Evolutionary conservation across 169 alveolate genomes (phyloP).

Genomic region (Toxoplasma gondii): DNA sequence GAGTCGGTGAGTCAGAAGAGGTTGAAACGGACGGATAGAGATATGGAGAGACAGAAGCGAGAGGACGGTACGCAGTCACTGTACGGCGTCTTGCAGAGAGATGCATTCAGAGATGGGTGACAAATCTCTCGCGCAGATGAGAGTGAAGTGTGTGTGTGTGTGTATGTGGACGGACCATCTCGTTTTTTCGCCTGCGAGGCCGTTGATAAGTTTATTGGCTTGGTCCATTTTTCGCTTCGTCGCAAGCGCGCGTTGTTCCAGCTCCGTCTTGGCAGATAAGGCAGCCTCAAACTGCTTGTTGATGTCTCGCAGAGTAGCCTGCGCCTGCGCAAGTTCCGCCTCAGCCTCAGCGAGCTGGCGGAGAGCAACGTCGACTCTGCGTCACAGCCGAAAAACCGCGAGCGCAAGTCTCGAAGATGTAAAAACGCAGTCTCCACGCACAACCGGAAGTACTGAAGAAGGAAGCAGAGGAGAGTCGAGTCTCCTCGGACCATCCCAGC

Average conservation of each 20-base stretch:
- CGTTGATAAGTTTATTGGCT: slow-evolving; percentile 92
- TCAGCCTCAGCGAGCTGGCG: slow-evolving; percentile 90
- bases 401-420: background rate
- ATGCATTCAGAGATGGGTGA: too few relatives aligned
- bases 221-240: slow-evolving; percentile 92
- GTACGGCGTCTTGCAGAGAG: too few relatives aligned
- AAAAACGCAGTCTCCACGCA: background rate
- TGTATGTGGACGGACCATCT: slow-evolving; percentile 81
- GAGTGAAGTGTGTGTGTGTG: too few relatives aligned
- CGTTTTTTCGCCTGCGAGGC: slow-evolving; percentile 91
- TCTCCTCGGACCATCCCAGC: too few relatives aligned
- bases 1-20: too few relatives aligned
- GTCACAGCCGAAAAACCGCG: slow-evolving; percentile 46
- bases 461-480: too few relatives aligned
- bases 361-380: slow-evolving; percentile 88
- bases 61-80: too few relatives aligned
- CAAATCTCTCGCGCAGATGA: too few relatives aligned
- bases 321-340: slow-evolving; percentile 88
- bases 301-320: slow-evolving; percentile 85
- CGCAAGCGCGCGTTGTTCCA: slow-evolving; percentile 90
- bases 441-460: background rate
- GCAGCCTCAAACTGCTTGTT: slow-evolving; percentile 89
- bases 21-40: too few relatives aligned
- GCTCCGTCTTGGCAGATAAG: slow-evolving; percentile 89
- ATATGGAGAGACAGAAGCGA: too few relatives aligned